These are phyloP conservation scores for Nemania sp. DNA, from an alignment of 2,329 filamentous ascomycete genomes.

Conservation along the genomic window DNA sequence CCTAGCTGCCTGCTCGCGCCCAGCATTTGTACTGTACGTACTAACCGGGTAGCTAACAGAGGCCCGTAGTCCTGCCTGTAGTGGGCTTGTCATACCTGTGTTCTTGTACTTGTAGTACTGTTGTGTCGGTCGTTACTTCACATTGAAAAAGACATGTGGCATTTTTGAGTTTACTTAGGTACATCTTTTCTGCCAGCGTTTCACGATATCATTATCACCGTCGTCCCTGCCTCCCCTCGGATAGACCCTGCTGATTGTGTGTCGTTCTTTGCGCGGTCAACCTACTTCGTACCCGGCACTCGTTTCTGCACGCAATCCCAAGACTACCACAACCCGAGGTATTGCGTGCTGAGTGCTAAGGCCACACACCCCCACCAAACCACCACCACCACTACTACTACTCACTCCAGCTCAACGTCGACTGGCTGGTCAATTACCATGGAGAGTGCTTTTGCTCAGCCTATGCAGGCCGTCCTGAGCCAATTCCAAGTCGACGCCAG, in stretches of 20 bases:
- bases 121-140: no score
- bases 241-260: constrained; percentile 17
- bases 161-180: constrained; percentile 30
- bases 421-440: constrained; percentile 44
- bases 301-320: constrained; percentile 23
- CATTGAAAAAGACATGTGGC: constrained; percentile 40
- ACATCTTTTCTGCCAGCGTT: constrained; percentile 8
- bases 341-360: constrained; percentile 28
- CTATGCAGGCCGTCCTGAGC: constrained; percentile 61
- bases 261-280: constrained; percentile 19
- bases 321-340: constrained; percentile 15
- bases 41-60: no score
- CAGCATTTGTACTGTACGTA: no score
- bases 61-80: no score
- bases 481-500: constrained; percentile 59
- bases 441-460: constrained; percentile 65
- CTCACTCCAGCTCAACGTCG: constrained; percentile 13
- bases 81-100: no score
- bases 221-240: constrained; percentile 15
- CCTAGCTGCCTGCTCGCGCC: no score
- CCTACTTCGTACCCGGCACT: constrained; percentile 3
- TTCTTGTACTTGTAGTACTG: no score
- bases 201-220: constrained; percentile 18
- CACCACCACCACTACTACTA: constrained; percentile 10
- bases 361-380: constrained; percentile 24